phyloP scores from a whole-genome alignment of 768 basidiomycete species.

The Ramaria sp. region DNA sequence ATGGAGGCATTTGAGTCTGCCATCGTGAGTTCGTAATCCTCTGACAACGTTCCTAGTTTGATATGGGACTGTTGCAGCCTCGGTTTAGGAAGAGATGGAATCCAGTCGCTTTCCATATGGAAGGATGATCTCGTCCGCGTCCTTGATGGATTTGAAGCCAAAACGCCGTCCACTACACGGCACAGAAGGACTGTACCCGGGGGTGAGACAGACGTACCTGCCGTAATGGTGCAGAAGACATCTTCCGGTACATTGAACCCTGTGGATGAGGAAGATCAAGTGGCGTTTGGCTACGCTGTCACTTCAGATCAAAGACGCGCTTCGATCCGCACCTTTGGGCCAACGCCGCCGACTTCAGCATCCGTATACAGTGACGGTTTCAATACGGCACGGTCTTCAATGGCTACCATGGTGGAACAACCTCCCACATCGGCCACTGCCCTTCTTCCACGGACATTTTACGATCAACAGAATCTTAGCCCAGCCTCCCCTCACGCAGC shows the following conservation, averaged over 20 bases:
- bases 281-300: conserved; percentile 2
- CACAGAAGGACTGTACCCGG: background rate
- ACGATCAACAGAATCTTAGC: conserved; percentile 16
- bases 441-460: conserved; percentile 1
- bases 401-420: conserved; percentile 28
- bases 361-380: conserved; percentile 18
- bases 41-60: background rate
- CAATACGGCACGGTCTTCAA: conserved; percentile 42
- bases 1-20: conserved; percentile 55
- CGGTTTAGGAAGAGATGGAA: conserved; percentile 48
- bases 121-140: conserved; percentile 43
- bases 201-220: background rate
- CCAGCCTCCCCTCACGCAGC: conserved; percentile 17
- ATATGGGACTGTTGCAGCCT: conserved; percentile 30
- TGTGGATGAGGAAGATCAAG: conserved; percentile 27
- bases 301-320: background rate
- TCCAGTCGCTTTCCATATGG: conserved; percentile 42
- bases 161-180: background rate
- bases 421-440: conserved; percentile 23
- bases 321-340: background rate
- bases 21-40: conserved; percentile 35
- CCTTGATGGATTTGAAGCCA: conserved; percentile 24
- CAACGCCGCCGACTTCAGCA: conserved; percentile 4
- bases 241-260: conserved; percentile 21
- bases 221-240: background rate